A percentile compares a stretch with the other conserved stretches of the same genome.
These are phyloP conservation scores for Hypomyces rosellus DNA, from an alignment of 2,329 filamentous ascomycete species.

Conservation along the genomic window DNA sequence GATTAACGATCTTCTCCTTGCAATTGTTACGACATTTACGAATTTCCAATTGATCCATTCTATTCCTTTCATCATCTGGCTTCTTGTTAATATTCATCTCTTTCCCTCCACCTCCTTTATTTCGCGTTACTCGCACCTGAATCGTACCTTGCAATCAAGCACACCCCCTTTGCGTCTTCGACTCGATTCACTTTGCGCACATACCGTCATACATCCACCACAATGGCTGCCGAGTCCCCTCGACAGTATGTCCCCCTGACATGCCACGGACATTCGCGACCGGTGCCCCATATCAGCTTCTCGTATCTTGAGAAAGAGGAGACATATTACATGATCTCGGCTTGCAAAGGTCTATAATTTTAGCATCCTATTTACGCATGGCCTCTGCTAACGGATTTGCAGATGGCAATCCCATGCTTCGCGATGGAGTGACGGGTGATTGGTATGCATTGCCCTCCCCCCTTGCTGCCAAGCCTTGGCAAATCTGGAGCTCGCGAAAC, in stretches of 20 bases:
- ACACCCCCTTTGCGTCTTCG: background rate
- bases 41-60: conserved; percentile 4
- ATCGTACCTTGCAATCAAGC: background rate
- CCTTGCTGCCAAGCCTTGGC: background rate
- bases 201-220: background rate
- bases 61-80: conserved; percentile 11
- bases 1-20: conserved; percentile 5
- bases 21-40: conserved; percentile 25
- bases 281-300: conserved; percentile 86
- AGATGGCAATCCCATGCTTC: conserved; percentile 98
- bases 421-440: conserved; percentile 90
- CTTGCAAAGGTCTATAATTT: conserved; percentile 68
- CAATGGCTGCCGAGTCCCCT: conserved; percentile 31
- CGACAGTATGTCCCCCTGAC: conserved; percentile 77
- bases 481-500: background rate
- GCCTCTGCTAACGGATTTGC: conserved; percentile 14
- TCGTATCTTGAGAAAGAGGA: conserved; percentile 77
- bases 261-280: conserved; percentile 89
- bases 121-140: background rate
- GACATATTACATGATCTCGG: conserved; percentile 86
- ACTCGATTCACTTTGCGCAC: background rate
- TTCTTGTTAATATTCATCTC: background rate
- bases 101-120: background rate
- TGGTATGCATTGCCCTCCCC: conserved; percentile 49
- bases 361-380: background rate